Evolutionary conservation across 163 green algal genomes (phyloP), one percentile per base, ranked within the genome.

Genomic region (Chlorella variabilis): DNA sequence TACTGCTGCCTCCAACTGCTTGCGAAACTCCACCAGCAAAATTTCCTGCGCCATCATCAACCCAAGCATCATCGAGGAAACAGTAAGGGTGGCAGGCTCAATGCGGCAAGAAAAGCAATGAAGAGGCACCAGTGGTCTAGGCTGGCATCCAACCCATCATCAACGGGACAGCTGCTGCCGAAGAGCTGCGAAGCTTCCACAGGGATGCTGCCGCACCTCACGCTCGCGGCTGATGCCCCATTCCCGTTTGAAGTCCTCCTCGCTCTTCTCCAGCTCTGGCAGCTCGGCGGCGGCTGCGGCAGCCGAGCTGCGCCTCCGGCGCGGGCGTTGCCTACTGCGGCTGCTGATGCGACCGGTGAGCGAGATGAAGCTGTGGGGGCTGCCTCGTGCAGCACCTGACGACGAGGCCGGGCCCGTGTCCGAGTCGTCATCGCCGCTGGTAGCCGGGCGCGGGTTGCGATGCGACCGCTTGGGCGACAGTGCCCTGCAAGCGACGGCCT

Each of bases 161-260:
- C n/a, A n/a, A n/a, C n/a, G n/a, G n/a, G n/a, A n/a, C n/a, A n/a
- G n/a, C n/a, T n/a, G n/a, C n/a, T n/a, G n/a, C n/a, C n/a, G n/a
- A n/a, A n/a, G n/a, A n/a, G n/a, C n/a, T n/a, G n/a, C n/a, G n/a
- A n/a, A n/a, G n/a, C n/a, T n/a, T n/a, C n/a, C n/a, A n/a, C n/a
- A n/a, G n/a, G n/a, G n/a, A n/a, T n/a, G n/a, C 8, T 20, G 27
- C 18, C 82, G 6, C 56, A 87, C 83, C 80, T 89, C 85, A 8
- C 81, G 33, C n/a, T 85, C 76, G 33, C 62, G 74, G 8, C 42
- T 83, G 63, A 89, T 82, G 27, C 85, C 85, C 85, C 85, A 89
- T 2, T 86, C 76, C n/a, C 67, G 76, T 25, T 77, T 41, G 79
- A 89, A 86, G 25, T 86, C 78, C 38, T 76, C 78, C 8, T 82